Base-by-base conservation (phyloP, 208 protist species). In the Wallacemonas sp. region DNA sequence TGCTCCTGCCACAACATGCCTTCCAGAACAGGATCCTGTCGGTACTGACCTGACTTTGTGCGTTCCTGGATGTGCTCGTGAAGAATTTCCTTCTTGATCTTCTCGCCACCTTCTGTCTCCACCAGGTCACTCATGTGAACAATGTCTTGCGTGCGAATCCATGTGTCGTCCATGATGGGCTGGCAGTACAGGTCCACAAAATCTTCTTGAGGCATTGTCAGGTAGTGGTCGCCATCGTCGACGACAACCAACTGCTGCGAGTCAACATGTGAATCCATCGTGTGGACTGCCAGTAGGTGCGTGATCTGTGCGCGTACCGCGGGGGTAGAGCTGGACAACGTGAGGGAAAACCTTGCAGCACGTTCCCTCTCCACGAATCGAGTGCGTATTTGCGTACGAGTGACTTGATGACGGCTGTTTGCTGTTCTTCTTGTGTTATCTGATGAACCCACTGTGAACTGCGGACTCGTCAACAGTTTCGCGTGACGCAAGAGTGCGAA, bases 111-210 rank as follows among this genome's bases (percentile, higher is more conserved):
- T 37, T 80, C 72, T 0, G 73, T 86, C 3, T 91, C 84, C 15
- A 79, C 64, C 12, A 92, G 61, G 48, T 92, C 71, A 8, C 83
- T 84, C 45, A 95, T 71, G 21, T 85, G 71, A 12, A 93, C 84
- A 44, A 93, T 72, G 30, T 91, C 78, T 15, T 79, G 79, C 1
- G 81, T 65, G 0, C 89, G 83, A 36, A 95, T 86, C 89, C 89
- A 95, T 8, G 76, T 86, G 70, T 95, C 89, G 66, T 95, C 89
- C 61, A 91, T 73, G 2, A 95, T 71, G n/a, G 83, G 88, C 32
- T 87, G 81, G 9, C 89, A 29, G 45, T 85, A 88, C 24, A 85
- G 61, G 13, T 70, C 73, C 17, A 85, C 70, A 12, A 94, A 85
- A 3, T 92, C 83, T 32, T 87, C 79, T 19, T 79, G 62, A 3